Base-by-base conservation (phyloP, 192 early-diverging fungal species). In the Lobosporangium transversale region DNA sequence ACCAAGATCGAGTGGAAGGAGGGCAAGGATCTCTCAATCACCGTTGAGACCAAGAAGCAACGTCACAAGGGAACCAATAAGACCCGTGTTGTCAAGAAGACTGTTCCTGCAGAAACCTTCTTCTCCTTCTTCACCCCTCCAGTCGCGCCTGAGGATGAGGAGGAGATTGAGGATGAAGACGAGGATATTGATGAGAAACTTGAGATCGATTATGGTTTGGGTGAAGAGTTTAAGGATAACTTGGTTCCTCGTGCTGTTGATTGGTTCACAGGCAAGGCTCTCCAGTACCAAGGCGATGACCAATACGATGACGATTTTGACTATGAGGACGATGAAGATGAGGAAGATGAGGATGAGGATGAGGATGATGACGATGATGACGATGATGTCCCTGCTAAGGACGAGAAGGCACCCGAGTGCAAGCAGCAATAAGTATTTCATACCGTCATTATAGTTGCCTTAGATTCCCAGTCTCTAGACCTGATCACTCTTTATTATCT, bases 31-130 rank as follows among this genome's bases (percentile, higher is more conserved):
- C 88, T 99, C 45, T 92, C 91, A 62, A 90, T 97, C 53, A 95
- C 87, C 15, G 85, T 97, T 58, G 96, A 99, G 85, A 92, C 95
- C 81, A 97, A 95, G 89, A 98, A 96, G 85, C 98, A 99, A 88
- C 94, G 97, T 56, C 95, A 97, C 87, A 98, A 97, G 89, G 91
- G 90, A 58, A 95, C 96, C 65, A 99, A 98, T 90, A 95, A 98
- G 89, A 96, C 94, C 42, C 94, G 98, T 44, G 90, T 96, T 31
- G 93, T 98, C 79, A 99, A 97, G 90, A 94, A 92, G 71, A 95
- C 94, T 33, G 95, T 98, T 32, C 97, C 94, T 24, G 88, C 93
- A 32, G 94, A 95, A 58, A 95, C 96, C 56, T 99, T 99, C 90
- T 99, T 99, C 88, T 89, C 86, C 53, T 98, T 98, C 90, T 99